Evolutionary conservation across 1,284 basidiomycete genomes (phyloP).

Genomic region (Naganishia liquefaciens): DNA sequence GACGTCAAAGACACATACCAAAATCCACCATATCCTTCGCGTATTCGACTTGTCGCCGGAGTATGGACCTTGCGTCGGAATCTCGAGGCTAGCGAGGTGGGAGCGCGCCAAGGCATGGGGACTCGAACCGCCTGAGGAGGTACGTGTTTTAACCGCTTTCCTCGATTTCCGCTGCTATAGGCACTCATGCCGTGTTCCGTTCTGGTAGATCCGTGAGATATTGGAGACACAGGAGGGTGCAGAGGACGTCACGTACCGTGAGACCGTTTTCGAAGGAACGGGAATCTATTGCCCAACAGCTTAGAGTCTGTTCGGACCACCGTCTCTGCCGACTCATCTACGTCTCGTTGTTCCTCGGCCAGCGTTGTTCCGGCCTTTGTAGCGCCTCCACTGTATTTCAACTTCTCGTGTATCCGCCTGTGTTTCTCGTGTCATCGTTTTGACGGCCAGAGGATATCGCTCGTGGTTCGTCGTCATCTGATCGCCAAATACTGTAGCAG

Average conservation of each 20-base stretch:
- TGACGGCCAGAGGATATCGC: not conserved
- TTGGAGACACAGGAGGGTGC: constrained; percentile 63
- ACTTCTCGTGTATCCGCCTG: not conserved
- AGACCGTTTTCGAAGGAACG: constrained; percentile 57
- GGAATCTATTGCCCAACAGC: constrained; percentile 32
- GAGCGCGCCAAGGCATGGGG: constrained; percentile 78
- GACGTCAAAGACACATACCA: constrained; percentile 44
- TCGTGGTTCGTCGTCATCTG: not conserved
- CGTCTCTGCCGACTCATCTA: not conserved
- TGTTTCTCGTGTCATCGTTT: not conserved
- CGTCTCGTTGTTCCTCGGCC: not conserved
- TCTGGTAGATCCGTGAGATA: constrained; percentile 69
- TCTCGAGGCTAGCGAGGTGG: constrained; percentile 83
- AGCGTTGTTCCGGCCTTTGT: not conserved
- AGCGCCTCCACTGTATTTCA: not conserved
- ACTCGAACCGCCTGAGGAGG: constrained; percentile 78
- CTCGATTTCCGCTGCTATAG: not conserved
- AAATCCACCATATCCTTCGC: constrained; percentile 64
- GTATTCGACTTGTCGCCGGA: constrained; percentile 79
- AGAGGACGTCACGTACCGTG: constrained; percentile 56
- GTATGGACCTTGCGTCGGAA: constrained; percentile 82
- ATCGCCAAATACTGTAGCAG: no score
- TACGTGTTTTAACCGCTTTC: constrained; percentile 50
- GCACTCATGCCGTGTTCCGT: not conserved
- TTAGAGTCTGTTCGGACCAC: not conserved